Base-by-base conservation (phyloP, 768 basidiomycete genomes). In the Collybia sp. region DNA sequence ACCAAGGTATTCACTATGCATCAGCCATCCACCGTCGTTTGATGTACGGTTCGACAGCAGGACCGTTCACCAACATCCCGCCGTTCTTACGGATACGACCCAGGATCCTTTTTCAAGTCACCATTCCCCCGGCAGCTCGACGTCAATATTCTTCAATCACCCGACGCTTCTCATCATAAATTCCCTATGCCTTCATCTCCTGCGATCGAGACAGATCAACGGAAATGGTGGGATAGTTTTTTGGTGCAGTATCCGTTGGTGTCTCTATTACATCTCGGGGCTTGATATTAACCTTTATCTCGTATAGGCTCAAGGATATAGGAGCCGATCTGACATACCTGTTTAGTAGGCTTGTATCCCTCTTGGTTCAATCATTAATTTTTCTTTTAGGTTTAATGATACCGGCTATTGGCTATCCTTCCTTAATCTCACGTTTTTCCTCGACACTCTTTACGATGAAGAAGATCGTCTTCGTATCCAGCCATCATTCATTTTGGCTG, bases 401-500 rank as follows among this genome's bases (percentile, higher is more conserved):
- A 79, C 79, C 19, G 77, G 75, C 16, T 79, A 85, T 49, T 81
- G 79, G 70, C 71, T 91, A 36, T 82, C 77, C 9, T 88, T 88
- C 59, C 69, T 90, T 53, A 79, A 86, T 56, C 59, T 80, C 13
- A 65, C 70, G 11, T 69, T 71, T 34, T 75, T 89, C 54, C 60
- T 79, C 49, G 68, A 70, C 42, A 73, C 68, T 45, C 61, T 90
- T 40, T 69, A 64, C 52, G 67, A 75, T 52, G 70, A 77, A 1
- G 71, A 71, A n/a, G 67, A 75, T 20, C 77, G 83, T 12, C 58
- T 70, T 16, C 63, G 62, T 12, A 78, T 88, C 49, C 87, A 88
- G 51, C 87, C 88, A 5, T 73, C 86, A 0, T 77, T 91, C 47
- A 73, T 90, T 39, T 72, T 82, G 25, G 74, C 87, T 1, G 75